Evolutionary conservation across 2,329 filamentous ascomycete genomes (phyloP), one percentile per base, ranked within the genome.

Genomic region (Sporothrix phasma): DNA sequence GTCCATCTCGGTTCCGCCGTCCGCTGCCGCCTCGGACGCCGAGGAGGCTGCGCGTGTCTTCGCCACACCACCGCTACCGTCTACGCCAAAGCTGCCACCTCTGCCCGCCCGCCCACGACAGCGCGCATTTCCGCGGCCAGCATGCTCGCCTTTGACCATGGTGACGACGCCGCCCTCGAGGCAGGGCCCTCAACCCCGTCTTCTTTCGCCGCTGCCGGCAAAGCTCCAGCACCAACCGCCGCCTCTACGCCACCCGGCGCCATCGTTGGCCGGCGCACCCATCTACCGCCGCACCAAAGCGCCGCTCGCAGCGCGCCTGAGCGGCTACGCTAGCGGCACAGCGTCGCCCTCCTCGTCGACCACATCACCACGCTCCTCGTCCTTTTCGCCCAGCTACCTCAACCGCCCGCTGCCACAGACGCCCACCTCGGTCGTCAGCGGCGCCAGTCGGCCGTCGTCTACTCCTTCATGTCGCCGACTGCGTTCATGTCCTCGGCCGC

Each of bases 401-500:
- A 63, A 63, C 64, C 64, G 61, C 13, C 45, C 64, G 3, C 46
- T 64, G 24, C 64, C 64, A 1, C 64, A 65, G 43, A 65, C 64
- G 3, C 64, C 64, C 11, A 63, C 64, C 2, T 49, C 53, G 22
- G 53, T 45, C 4, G 43, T 62, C n/a, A 31, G 31, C 46, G 60
- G 64, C 19, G 53, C 51, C 59, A 61, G 64, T 10, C 64, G 51
- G 0, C 47, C 53, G 4, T 39, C 64, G 10, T 58, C 13, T 61
- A 51, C 34, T 65, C 41, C 46, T 63, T 63, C 47, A 51, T 58
- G 4, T 65, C 64, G 46, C 39, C 64, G 13, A 41, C 45, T 1
- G 29, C 60, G 2, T 26, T 41, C 31, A 41, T 45, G 51, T 31
- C 53, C 7, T 34, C 54, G 6, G 31, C 37, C 2, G n/a, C 56